Evolutionary conservation across 345 rosid genomes (phyloP).

Genomic region (Acer campestre): DNA sequence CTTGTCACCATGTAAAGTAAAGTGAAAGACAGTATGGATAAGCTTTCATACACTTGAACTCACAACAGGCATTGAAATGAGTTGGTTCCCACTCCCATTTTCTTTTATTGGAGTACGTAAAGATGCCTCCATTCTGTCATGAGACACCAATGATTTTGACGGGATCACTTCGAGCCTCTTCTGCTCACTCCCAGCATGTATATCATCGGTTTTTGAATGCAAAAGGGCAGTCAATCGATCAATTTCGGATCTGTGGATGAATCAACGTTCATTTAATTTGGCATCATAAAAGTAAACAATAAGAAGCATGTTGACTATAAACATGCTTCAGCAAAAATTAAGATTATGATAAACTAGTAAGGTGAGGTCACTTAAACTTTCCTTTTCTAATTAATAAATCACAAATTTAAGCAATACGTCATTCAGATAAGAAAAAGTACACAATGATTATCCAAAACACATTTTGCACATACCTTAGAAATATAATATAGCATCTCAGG

Average conservation of each 20-base stretch:
- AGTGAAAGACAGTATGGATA: slow-evolving; percentile 9
- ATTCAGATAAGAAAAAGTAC: neutral
- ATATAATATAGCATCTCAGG: neutral
- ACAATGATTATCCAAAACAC: neutral
- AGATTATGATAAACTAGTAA: neutral
- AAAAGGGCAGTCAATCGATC: slow-evolving; percentile 74
- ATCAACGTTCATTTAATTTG: slow-evolving; percentile 8
- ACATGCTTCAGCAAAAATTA: neutral
- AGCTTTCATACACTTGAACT: slow-evolving; percentile 46
- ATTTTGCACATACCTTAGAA: neutral
- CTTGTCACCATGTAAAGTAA: neutral
- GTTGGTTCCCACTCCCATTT: slow-evolving; percentile 38
- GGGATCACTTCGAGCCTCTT: slow-evolving; percentile 44
- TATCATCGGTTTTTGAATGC: slow-evolving; percentile 57
- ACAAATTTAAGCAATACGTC: neutral
- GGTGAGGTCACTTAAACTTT: neutral
- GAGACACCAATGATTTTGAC: slow-evolving; percentile 29
- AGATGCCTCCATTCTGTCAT: slow-evolving; percentile 35
- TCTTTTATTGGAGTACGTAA: slow-evolving; percentile 38
- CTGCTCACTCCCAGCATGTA: slow-evolving; percentile 41
- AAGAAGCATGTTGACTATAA: neutral
- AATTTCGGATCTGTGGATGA: slow-evolving; percentile 72
- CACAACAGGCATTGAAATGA: slow-evolving; percentile 47
- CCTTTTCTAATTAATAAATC: neutral
- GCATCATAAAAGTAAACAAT: neutral